phyloP scores from a whole-genome alignment of 2,329 filamentous ascomycete genomes.

The Periconia sp. region DNA sequence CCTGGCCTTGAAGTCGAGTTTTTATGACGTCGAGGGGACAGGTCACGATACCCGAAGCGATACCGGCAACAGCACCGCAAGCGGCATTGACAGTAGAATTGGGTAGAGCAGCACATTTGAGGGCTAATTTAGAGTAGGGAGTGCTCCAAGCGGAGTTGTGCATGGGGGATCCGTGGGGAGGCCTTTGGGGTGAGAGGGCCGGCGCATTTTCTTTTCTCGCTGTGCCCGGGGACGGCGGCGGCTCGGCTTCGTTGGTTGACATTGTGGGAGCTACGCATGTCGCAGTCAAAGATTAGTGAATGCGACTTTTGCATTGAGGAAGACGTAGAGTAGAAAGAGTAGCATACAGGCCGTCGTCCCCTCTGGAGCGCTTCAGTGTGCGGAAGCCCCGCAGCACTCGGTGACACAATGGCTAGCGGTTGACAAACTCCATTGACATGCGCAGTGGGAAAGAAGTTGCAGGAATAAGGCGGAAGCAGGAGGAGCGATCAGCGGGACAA shows the following conservation, averaged over 20 bases:
- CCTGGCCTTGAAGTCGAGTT: slow-evolving; percentile 95
- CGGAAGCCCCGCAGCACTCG: slow-evolving; percentile 47
- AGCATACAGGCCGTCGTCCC: slow-evolving; percentile 44
- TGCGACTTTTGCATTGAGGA: not conserved
- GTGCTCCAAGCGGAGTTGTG: slow-evolving; percentile 21
- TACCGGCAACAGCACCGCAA: slow-evolving; percentile 83
- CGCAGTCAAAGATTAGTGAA: slow-evolving; percentile 18
- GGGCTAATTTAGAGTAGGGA: slow-evolving; percentile 39
- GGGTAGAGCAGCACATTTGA: slow-evolving; percentile 52
- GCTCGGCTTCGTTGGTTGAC: slow-evolving; percentile 38
- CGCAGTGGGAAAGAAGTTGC: slow-evolving; percentile 11
- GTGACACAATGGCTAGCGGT: slow-evolving; percentile 45
- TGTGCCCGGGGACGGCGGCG: slow-evolving; percentile 39
- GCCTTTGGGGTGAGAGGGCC: slow-evolving; percentile 17
- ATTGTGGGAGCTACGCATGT: slow-evolving; percentile 35
- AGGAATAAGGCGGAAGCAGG: not conserved
- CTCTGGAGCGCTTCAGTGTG: slow-evolving; percentile 43
- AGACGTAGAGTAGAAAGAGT: not conserved
- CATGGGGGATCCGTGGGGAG: slow-evolving; percentile 22
- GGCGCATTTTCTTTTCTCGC: slow-evolving; percentile 39
- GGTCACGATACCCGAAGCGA: slow-evolving; percentile 90
- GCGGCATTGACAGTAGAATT: slow-evolving; percentile 72
- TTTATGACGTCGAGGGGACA: slow-evolving; percentile 99
- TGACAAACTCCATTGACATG: slow-evolving; percentile 45
- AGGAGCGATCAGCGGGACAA: not conserved